Percentiles rank a stretch among this genome's conserved stretches.
phyloP scores from a whole-genome alignment of 345 rosid genomes.

The Corchorus olitorius region DNA sequence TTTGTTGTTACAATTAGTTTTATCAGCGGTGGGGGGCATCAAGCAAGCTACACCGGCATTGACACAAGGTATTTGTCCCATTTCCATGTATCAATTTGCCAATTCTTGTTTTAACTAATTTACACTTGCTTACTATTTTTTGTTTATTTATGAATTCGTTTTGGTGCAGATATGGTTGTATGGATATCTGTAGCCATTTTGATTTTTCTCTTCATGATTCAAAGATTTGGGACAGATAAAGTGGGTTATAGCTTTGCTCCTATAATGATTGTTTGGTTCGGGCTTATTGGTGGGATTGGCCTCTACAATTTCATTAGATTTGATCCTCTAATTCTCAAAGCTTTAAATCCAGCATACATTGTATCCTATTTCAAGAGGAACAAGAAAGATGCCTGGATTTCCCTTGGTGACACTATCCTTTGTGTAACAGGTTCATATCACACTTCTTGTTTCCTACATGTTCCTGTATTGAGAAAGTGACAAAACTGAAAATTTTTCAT shows the following conservation, averaged over 20 bases:
- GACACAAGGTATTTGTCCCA: not conserved
- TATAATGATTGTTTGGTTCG: not conserved
- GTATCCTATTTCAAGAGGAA: constrained; percentile 42
- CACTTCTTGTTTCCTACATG: not conserved
- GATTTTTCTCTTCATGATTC: constrained; percentile 35
- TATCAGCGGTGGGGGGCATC: not conserved
- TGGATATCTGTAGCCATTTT: not conserved
- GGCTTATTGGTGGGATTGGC: constrained; percentile 27
- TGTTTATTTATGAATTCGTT: not conserved
- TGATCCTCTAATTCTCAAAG: constrained; percentile 34
- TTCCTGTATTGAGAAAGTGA: not conserved
- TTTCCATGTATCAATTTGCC: not conserved
- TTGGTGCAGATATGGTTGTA: constrained; percentile 19
- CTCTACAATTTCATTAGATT: constrained; percentile 35
- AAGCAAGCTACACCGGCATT: not conserved
- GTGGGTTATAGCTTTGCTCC: constrained; percentile 14
- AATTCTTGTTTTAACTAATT: not conserved
- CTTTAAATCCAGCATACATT: constrained; percentile 40
- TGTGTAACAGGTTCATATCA: constrained; percentile 32
- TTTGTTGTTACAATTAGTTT: not conserved
- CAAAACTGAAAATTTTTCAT: not conserved
- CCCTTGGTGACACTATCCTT: constrained; percentile 46
- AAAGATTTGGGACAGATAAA: constrained; percentile 48
- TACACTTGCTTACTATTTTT: not conserved
- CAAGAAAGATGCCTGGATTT: constrained; percentile 40